Percentiles rank a stretch among this genome's conserved stretches.
Conservation (phyloP, 257 asterid genomes). For the Solanum megistacrolobum region DNA sequence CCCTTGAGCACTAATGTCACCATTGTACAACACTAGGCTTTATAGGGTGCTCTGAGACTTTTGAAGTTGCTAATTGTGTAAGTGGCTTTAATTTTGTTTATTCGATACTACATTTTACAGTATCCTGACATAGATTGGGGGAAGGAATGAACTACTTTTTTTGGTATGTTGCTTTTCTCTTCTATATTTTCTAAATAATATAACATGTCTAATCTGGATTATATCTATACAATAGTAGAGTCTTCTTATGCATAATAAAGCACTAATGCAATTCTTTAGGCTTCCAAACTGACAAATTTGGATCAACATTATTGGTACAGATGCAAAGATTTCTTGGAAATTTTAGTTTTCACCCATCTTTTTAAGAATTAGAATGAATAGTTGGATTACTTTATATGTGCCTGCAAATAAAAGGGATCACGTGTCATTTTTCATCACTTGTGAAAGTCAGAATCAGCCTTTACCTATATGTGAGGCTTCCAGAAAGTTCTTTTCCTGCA, state of each 20-base stretch:
- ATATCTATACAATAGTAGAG: background rate
- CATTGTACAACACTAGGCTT: background rate
- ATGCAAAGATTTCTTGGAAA: background rate
- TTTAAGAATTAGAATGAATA: background rate
- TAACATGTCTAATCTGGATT: background rate
- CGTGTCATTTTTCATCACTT: background rate
- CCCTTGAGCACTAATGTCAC: background rate
- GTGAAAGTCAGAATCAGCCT: background rate
- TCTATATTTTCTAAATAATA: background rate
- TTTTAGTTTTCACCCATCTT: background rate
- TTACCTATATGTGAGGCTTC: conserved; percentile 79
- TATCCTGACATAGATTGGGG: background rate
- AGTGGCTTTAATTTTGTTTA: background rate
- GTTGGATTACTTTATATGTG: background rate
- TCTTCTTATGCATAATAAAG: background rate
- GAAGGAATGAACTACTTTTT: background rate
- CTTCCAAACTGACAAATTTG: background rate
- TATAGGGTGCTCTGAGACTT: background rate
- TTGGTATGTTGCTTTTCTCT: background rate
- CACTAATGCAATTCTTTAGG: background rate
- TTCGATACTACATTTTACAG: background rate
- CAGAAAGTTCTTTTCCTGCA: conserved; percentile 72
- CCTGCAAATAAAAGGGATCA: background rate
- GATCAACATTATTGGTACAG: background rate
- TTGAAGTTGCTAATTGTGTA: background rate